Percentiles rank a stretch among this genome's conserved stretches.
Evolutionary conservation across 768 basidiomycete species (phyloP).

Genomic region (Suillus weaverae): DNA sequence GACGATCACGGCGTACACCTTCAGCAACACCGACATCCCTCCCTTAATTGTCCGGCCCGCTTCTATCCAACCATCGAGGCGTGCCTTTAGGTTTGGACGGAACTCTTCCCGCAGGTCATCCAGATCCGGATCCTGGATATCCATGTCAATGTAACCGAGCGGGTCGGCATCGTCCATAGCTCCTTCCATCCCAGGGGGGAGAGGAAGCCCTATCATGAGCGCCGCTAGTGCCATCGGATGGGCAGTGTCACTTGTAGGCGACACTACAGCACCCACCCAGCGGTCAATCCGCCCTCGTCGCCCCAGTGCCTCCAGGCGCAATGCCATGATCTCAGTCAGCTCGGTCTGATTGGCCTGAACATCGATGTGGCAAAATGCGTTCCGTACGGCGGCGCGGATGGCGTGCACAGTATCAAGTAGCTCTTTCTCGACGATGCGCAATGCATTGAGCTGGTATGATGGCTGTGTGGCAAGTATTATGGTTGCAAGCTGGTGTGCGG

Average conservation of each 20-base stretch:
- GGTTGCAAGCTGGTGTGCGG: constrained; percentile 46
- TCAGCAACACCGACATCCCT: constrained; percentile 36
- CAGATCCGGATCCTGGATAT: constrained; percentile 52
- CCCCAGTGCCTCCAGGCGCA: constrained; percentile 37
- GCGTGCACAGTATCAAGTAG: constrained; percentile 45
- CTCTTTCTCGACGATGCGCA: constrained; percentile 53
- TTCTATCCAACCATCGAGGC: constrained; percentile 59
- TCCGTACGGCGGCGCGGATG: constrained; percentile 44
- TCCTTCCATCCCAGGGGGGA: constrained; percentile 38
- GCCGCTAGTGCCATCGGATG: constrained; percentile 64
- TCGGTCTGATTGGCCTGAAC: constrained; percentile 40
- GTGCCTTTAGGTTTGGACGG: constrained; percentile 53
- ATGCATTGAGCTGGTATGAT: constrained; percentile 30
- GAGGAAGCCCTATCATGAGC: constrained; percentile 59
- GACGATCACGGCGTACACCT: constrained; percentile 45
- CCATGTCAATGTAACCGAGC: constrained; percentile 50
- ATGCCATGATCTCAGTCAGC: constrained; percentile 45
- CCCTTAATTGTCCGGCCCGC: constrained; percentile 41
- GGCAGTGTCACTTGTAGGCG: constrained; percentile 36
- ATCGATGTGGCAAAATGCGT: constrained; percentile 49
- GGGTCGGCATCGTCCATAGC: constrained; percentile 45
- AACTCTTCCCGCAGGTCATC: constrained; percentile 65
- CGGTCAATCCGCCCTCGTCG: constrained; percentile 48
- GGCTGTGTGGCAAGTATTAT: constrained; percentile 33
- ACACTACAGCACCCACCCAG: constrained; percentile 52